A percentile compares a stretch with the other conserved stretches of the same genome.
These are phyloP conservation scores for Aquanectria penicillioides DNA, from an alignment of 2,329 filamentous ascomycete genomes.

Conservation along the genomic window DNA sequence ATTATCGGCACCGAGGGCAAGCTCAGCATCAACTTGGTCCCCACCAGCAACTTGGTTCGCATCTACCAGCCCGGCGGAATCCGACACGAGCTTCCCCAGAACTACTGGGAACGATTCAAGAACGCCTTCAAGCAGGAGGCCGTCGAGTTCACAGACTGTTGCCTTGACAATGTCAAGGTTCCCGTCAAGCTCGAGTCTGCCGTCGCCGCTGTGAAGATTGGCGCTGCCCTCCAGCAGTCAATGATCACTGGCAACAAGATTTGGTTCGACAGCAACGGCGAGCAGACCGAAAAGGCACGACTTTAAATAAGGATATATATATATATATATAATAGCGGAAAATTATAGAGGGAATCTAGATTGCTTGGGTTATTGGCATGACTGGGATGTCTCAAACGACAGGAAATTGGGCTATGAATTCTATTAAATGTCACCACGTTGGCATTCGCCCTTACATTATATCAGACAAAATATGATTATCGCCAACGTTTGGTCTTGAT, in stretches of 20 bases:
- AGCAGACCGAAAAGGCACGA: constrained; percentile 15
- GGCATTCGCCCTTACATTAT: too few species aligned
- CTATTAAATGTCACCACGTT: too few species aligned
- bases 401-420: too few species aligned
- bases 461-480: too few species aligned
- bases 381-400: too few species aligned
- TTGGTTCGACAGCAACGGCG: constrained; percentile 58
- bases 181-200: constrained; percentile 67
- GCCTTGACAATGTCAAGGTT: constrained; percentile 64
- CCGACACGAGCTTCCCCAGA: constrained; percentile 66
- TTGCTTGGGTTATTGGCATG: too few species aligned
- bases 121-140: constrained; percentile 71
- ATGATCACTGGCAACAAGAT: constrained; percentile 66
- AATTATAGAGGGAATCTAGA: too few species aligned
- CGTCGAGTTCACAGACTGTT: constrained; percentile 69
- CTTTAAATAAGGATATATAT: background rate
- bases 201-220: constrained; percentile 69
- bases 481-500: too few species aligned
- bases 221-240: constrained; percentile 66
- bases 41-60: constrained; percentile 59
- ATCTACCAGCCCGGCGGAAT: constrained; percentile 60
- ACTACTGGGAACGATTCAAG: constrained; percentile 72
- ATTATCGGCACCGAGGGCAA: constrained; percentile 75
- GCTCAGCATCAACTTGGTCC: constrained; percentile 62
- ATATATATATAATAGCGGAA: too few species aligned